These are phyloP conservation scores for Pseudovirgaria hyperparasitica DNA, from an alignment of 2,329 filamentous ascomycete genomes.

Conservation along the genomic window DNA sequence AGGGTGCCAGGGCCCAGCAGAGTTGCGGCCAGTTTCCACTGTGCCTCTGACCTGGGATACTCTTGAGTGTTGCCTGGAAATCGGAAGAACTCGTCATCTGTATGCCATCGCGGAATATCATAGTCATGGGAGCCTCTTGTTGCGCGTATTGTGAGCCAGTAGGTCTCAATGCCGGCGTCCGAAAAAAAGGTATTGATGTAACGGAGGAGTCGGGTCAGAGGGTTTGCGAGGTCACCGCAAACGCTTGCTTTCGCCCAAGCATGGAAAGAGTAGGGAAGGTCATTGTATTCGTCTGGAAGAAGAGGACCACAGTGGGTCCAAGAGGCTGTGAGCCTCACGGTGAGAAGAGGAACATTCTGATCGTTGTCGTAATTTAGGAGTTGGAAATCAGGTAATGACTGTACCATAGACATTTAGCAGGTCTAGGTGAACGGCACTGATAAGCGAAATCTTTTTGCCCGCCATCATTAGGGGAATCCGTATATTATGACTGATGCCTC, in stretches of 20 bases:
- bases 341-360: no score
- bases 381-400: no score
- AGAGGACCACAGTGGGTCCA: constrained; percentile 16
- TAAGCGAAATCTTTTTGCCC: no score
- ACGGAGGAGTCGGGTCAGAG: constrained; percentile 28
- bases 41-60: constrained; percentile 1
- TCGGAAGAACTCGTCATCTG: constrained; percentile 35
- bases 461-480: no score
- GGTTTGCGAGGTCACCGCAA: constrained; percentile 19
- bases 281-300: constrained; percentile 2
- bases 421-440: no score
- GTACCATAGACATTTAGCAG: no score
- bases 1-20: constrained; percentile 35
- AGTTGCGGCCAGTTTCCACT: constrained; percentile 38
- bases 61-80: constrained; percentile 4
- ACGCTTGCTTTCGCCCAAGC: constrained; percentile 27
- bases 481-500: no score
- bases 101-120: constrained; percentile 36
- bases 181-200: constrained; percentile 28
- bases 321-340: constrained; percentile 12
- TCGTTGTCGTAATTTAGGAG: no score
- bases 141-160: constrained; percentile 37
- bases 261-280: constrained; percentile 14
- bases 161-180: constrained; percentile 25
- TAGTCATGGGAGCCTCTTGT: constrained; percentile 31